Percentiles rank a stretch among this genome's conserved stretches.
Conservation (phyloP, 2,329 filamentous ascomycete species). For the Scleromitrula shiraiana region DNA sequence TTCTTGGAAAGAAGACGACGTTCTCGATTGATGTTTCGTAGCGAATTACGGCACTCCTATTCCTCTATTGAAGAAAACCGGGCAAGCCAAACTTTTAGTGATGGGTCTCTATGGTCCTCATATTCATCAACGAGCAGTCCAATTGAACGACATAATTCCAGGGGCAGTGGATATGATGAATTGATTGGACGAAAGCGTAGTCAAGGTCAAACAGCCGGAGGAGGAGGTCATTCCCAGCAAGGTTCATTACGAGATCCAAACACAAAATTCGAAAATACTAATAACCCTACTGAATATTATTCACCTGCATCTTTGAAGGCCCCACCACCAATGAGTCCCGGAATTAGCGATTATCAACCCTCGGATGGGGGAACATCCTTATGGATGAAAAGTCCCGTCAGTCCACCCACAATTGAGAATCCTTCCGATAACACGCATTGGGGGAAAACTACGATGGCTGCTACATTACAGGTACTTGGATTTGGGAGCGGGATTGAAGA, state of each 20-base stretch:
- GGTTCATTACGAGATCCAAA: constrained; percentile 8
- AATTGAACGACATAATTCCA: constrained; percentile 18
- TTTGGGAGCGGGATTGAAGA: constrained; percentile 20
- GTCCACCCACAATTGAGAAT: constrained; percentile 2
- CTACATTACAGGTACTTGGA: constrained; percentile 18
- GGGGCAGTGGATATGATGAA: constrained; percentile 21
- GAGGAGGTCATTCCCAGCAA: constrained; percentile 8
- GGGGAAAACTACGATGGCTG: constrained; percentile 10
- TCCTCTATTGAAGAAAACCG: constrained; percentile 21
- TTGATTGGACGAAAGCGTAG: constrained; percentile 23
- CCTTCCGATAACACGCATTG: background rate
- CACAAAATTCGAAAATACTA: background rate
- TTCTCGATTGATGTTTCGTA: constrained; percentile 21
- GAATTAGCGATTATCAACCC: constrained; percentile 9
- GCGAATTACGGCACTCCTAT: constrained; percentile 20
- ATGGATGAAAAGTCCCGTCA: constrained; percentile 8
- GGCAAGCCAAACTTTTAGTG: constrained; percentile 10
- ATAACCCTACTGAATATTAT: background rate
- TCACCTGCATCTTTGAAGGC: background rate
- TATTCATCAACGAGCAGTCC: constrained; percentile 15
- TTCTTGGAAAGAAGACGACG: constrained; percentile 22
- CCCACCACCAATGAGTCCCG: constrained; percentile 2
- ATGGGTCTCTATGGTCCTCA: constrained; percentile 10
- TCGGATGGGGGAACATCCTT: background rate
- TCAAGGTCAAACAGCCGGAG: constrained; percentile 16